A percentile compares a stretch with the other conserved stretches of the same genome.
Conservation (phyloP, 176 grass and related monocot species). For the Typha latifolia region DNA sequence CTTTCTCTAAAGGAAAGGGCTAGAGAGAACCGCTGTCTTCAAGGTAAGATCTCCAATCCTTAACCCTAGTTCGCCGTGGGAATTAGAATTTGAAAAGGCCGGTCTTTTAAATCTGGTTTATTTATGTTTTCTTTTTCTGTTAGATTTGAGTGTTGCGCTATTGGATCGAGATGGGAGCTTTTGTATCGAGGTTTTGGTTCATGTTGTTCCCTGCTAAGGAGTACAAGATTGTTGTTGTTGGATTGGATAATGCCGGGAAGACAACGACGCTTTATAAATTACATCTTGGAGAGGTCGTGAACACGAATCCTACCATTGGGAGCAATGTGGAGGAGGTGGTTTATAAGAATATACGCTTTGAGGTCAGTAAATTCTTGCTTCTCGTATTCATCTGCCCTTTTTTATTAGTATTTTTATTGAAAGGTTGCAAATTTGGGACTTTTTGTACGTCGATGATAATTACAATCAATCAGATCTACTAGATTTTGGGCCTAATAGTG, state of each 20-base stretch:
- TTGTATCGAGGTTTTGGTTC: constrained; percentile 95
- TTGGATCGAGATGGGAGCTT: constrained; percentile 46
- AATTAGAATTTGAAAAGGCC: not conserved
- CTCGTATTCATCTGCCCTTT: not conserved
- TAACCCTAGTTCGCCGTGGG: too few relatives aligned
- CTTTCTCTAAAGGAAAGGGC: not conserved
- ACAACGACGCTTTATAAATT: constrained; percentile 97
- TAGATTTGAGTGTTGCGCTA: constrained; percentile 2
- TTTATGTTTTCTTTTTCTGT: not conserved
- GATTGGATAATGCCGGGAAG: constrained; percentile 92
- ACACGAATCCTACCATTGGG: constrained; percentile 83
- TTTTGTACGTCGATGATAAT: not conserved
- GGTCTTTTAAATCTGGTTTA: not conserved
- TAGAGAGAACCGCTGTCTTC: not conserved
- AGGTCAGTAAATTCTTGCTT: constrained; percentile 33
- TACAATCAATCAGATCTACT: too few relatives aligned
- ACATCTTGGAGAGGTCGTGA: constrained; percentile 93
- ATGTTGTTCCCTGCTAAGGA: constrained; percentile 86
- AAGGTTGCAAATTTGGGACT: not conserved
- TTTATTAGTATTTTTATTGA: not conserved
- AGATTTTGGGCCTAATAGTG: too few relatives aligned
- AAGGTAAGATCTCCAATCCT: not conserved
- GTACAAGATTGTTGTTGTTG: constrained; percentile 98
- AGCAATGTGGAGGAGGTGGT: constrained; percentile 99
- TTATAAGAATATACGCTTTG: constrained; percentile 95